A percentile compares a stretch with the other conserved stretches of the same genome.
Conservation (phyloP, 2,329 filamentous ascomycete species). For the Leptographium wingfieldii region DNA sequence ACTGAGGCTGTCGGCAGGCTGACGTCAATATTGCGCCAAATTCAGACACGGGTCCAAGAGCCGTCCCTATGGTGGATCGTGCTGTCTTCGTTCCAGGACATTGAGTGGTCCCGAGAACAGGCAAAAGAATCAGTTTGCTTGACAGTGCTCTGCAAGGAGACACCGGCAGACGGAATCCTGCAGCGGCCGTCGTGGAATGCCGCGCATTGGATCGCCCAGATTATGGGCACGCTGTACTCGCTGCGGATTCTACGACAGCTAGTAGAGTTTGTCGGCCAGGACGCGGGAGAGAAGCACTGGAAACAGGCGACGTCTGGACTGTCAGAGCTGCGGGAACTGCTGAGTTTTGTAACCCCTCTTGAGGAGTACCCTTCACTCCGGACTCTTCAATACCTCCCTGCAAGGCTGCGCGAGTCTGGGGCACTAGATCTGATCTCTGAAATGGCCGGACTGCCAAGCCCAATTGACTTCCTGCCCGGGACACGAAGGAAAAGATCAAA, state of each 20-base stretch:
- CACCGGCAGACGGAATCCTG: slow-evolving; percentile 17
- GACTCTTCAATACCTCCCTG: slow-evolving; percentile 6
- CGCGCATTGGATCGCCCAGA: slow-evolving; percentile 48
- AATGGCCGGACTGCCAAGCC: not conserved
- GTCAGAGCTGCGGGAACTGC: not conserved
- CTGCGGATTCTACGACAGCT: slow-evolving; percentile 43
- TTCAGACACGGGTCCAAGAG: slow-evolving; percentile 10
- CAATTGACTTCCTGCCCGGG: slow-evolving; percentile 6
- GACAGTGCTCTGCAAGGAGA: slow-evolving; percentile 17
- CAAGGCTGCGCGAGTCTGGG: slow-evolving; percentile 2
- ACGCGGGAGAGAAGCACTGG: not conserved
- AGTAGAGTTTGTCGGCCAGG: slow-evolving; percentile 20
- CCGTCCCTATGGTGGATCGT: slow-evolving; percentile 20
- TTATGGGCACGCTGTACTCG: slow-evolving; percentile 49
- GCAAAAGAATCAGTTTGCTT: slow-evolving; percentile 20
- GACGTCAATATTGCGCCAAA: slow-evolving; percentile 13
- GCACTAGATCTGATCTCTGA: slow-evolving; percentile 5
- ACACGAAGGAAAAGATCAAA: slow-evolving; percentile 1
- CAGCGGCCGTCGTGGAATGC: slow-evolving; percentile 37
- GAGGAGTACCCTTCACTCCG: slow-evolving; percentile 9
- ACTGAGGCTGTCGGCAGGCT: slow-evolving; percentile 15
- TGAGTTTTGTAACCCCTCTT: slow-evolving; percentile 4
- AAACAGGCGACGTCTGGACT: not conserved
- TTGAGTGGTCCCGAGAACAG: slow-evolving; percentile 19
- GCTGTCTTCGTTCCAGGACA: slow-evolving; percentile 24